phyloP scores from a whole-genome alignment of 768 basidiomycete genomes.

The Mycena leptocephala region DNA sequence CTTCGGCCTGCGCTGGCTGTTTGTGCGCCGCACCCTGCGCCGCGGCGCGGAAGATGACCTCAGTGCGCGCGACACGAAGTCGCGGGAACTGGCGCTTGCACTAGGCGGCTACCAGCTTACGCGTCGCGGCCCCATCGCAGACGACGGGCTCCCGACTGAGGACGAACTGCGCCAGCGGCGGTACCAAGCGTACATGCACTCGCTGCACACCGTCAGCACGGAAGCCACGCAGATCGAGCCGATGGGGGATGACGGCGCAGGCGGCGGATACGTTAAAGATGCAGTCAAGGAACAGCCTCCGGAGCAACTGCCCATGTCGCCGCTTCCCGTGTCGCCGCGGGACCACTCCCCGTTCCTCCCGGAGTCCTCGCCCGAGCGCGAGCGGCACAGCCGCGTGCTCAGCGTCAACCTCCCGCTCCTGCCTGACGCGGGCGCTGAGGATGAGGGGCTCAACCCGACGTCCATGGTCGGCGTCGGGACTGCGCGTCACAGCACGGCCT shows the following conservation, averaged over 20 bases:
- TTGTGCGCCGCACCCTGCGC: conserved; percentile 57
- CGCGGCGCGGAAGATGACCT: conserved; percentile 30
- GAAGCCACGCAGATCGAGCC: conserved; percentile 47
- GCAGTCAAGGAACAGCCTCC: too few species aligned
- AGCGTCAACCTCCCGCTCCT: conserved; percentile 29
- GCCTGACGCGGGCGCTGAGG: conserved; percentile 4
- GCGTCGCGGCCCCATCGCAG: conserved; percentile 41
- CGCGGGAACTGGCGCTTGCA: conserved; percentile 27
- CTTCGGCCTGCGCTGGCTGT: conserved; percentile 70
- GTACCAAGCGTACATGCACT: conserved; percentile 57
- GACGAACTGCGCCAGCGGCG: conserved; percentile 59
- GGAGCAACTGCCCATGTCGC: too few species aligned
- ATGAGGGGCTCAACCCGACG: conserved; percentile 2
- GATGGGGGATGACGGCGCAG: background rate
- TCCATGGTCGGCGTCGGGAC: conserved; percentile 31
- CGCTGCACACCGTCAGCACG: conserved; percentile 52
- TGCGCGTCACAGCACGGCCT: conserved; percentile 17
- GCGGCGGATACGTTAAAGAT: background rate
- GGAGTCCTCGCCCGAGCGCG: background rate
- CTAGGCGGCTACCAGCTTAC: conserved; percentile 20
- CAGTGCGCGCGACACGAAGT: conserved; percentile 34
- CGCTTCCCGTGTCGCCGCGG: too few species aligned
- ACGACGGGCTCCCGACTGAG: conserved; percentile 49
- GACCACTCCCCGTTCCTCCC: background rate
- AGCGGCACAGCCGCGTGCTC: conserved; percentile 20